These are phyloP conservation scores for Capsicum pubescens DNA, from an alignment of 257 asterid genomes.

Conservation along the genomic window DNA sequence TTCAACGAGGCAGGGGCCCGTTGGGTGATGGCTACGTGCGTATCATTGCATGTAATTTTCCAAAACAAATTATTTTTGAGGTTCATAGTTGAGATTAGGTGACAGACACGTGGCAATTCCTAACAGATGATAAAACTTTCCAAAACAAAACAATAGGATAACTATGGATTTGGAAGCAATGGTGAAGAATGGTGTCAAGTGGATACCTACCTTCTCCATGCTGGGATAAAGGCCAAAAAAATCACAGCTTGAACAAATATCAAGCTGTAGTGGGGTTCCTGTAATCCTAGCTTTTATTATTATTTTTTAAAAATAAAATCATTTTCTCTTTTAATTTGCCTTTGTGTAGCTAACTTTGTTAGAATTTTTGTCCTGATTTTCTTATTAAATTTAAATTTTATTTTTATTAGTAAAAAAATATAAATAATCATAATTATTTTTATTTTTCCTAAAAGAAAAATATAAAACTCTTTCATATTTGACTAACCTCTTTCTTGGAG, in stretches of 20 bases:
- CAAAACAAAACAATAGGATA: constrained; percentile 26
- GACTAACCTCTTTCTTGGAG: no score
- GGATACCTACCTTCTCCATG: constrained; percentile 29
- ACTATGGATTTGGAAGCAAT: constrained; percentile 49
- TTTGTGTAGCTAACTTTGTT: no score
- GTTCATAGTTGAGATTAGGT: constrained; percentile 33
- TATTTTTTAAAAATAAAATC: neutral
- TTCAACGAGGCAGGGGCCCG: constrained; percentile 27
- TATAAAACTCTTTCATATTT: no score
- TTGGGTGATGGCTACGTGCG: constrained; percentile 42
- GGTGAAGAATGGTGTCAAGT: constrained; percentile 44
- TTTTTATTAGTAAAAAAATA: no score
- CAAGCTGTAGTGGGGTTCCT: constrained; percentile 21
- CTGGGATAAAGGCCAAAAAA: constrained; percentile 30
- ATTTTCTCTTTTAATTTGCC: no score
- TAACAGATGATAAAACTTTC: neutral
- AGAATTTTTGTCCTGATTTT: no score
- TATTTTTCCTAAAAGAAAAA: no score
- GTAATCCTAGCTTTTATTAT: neutral
- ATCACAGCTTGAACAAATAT: neutral
- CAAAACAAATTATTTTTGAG: neutral
- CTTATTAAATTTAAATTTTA: no score
- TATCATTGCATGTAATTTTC: constrained; percentile 28
- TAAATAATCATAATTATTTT: no score
- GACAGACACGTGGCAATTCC: constrained; percentile 39